phyloP scores from a whole-genome alignment of 2,329 filamentous ascomycete species.

The Penicillium occitanis region DNA sequence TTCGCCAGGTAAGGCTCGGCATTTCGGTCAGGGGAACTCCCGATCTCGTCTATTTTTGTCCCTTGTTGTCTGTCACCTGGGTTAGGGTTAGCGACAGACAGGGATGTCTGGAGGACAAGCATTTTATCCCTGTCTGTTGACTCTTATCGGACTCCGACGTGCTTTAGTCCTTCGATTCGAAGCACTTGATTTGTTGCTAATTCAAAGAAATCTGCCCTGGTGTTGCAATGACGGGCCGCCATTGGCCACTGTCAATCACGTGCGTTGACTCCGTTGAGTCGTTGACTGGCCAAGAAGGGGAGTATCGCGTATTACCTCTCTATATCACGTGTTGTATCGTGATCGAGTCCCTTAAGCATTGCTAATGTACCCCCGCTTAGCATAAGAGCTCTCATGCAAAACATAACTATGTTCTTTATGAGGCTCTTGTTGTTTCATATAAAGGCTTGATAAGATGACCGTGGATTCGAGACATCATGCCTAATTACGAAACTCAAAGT shows the following conservation, averaged over 20 bases:
- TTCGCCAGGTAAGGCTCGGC: not conserved
- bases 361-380: not conserved
- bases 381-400: not conserved
- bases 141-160: not conserved
- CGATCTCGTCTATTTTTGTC: constrained; percentile 11
- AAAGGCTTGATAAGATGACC: not conserved
- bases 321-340: not conserved
- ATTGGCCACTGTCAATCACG: not conserved
- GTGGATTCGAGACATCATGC: not conserved
- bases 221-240: not conserved
- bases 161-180: not conserved
- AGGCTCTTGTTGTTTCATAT: not conserved
- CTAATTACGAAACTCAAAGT: not conserved
- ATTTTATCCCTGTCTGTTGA: not conserved
- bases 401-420: not conserved
- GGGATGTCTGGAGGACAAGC: not conserved
- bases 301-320: not conserved
- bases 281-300: not conserved
- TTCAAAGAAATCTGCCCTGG: not conserved
- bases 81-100: not conserved
- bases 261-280: not conserved
- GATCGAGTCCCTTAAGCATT: not conserved
- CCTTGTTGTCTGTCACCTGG: not conserved
- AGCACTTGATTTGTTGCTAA: not conserved
- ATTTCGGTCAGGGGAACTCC: not conserved